Evolutionary conservation across 2,329 filamentous ascomycete species (phyloP).

Genomic region (Penicillium griseofulvum): DNA sequence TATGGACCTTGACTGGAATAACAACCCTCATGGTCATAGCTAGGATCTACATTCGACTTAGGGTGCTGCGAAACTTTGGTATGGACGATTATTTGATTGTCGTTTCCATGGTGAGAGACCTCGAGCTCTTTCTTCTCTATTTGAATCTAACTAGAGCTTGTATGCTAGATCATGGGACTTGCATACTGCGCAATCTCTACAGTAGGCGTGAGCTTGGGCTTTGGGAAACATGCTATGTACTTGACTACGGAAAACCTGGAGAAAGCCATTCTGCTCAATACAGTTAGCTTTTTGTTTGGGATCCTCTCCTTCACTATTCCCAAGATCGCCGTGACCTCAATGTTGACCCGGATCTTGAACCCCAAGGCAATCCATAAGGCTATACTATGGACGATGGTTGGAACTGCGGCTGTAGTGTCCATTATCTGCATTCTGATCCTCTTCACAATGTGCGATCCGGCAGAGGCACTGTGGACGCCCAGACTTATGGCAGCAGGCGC

Average conservation of each 20-base stretch:
- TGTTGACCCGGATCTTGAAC: slow-evolving; percentile 30
- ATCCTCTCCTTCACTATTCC: slow-evolving; percentile 31
- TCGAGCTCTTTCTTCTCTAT: neutral
- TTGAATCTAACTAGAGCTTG: neutral
- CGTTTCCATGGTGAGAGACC: slow-evolving; percentile 29
- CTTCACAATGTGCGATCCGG: slow-evolving; percentile 46
- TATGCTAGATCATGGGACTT: slow-evolving; percentile 33
- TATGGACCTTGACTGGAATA: slow-evolving; percentile 33
- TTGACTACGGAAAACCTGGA: slow-evolving; percentile 31
- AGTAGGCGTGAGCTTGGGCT: slow-evolving; percentile 38
- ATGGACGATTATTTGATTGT: slow-evolving; percentile 42
- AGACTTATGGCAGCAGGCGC: slow-evolving; percentile 28
- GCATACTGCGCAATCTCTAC: slow-evolving; percentile 36
- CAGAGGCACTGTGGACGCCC: slow-evolving; percentile 40
- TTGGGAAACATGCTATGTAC: slow-evolving; percentile 40
- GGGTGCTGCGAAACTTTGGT: slow-evolving; percentile 34
- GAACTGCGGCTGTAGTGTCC: slow-evolving; percentile 31
- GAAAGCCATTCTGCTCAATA: slow-evolving; percentile 25
- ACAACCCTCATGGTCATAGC: slow-evolving; percentile 32
- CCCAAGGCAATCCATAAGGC: slow-evolving; percentile 18
- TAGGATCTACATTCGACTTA: slow-evolving; percentile 35
- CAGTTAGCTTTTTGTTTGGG: slow-evolving; percentile 28
- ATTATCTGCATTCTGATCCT: slow-evolving; percentile 41
- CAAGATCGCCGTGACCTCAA: slow-evolving; percentile 29
- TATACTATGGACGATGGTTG: slow-evolving; percentile 30